Conservation (phyloP, 2,329 filamentous ascomycete species). For the Pyrenophora teres region DNA sequence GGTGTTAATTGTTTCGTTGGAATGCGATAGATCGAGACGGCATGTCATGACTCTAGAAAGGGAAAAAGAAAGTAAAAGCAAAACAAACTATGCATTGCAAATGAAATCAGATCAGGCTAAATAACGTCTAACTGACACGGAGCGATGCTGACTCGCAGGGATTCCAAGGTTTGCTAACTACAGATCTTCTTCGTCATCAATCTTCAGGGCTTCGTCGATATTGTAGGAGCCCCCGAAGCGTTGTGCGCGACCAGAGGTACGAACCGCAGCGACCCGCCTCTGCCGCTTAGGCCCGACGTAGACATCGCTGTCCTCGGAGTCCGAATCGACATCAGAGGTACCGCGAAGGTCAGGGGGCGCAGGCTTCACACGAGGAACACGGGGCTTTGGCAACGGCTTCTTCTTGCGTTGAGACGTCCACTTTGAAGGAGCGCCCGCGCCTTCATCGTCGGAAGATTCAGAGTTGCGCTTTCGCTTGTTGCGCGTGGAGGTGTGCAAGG, state of each 20-base stretch:
- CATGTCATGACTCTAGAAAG: too few species aligned
- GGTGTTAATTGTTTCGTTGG: too few species aligned
- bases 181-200: background rate
- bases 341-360: background rate
- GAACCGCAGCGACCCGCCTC: background rate
- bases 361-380: background rate
- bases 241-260: slow-evolving; percentile 3
- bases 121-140: too few species aligned
- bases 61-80: too few species aligned
- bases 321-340: background rate
- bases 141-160: too few species aligned
- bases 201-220: background rate
- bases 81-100: too few species aligned
- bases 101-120: too few species aligned
- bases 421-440: background rate
- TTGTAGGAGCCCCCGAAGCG: slow-evolving; percentile 1
- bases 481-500: background rate
- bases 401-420: background rate
- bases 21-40: too few species aligned
- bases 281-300: slow-evolving; percentile 8
- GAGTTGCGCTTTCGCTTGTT: background rate
- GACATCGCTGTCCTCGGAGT: slow-evolving; percentile 13
- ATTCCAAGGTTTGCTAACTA: too few species aligned
- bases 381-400: background rate
- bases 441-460: background rate